Conservation (phyloP, 495 filamentous ascomycete species). For the Penicillium crystallinum region DNA sequence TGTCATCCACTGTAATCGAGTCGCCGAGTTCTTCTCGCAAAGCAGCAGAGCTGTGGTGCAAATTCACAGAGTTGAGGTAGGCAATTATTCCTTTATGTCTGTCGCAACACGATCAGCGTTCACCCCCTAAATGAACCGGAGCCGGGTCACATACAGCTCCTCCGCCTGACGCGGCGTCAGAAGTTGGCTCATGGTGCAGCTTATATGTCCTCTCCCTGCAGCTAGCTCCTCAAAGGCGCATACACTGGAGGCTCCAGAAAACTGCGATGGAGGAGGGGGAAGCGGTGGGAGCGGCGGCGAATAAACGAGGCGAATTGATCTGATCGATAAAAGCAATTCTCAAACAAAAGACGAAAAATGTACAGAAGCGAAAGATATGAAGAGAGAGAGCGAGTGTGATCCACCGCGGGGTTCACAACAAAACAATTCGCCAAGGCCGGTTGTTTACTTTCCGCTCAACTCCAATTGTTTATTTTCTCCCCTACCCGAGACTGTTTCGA, state of each 20-base stretch:
- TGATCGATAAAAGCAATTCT: neutral
- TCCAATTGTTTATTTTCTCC: conserved; percentile 22
- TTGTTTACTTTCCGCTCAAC: conserved; percentile 30
- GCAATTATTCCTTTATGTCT: conserved; percentile 91
- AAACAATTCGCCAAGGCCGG: conserved; percentile 29
- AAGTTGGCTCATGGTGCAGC: conserved; percentile 61
- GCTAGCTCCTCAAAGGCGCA: conserved; percentile 18
- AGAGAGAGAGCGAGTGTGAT: conserved; percentile 9
- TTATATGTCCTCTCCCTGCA: conserved; percentile 19
- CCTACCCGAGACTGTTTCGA: conserved; percentile 1
- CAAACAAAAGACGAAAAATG: neutral
- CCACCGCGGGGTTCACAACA: conserved; percentile 29
- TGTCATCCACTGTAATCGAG: conserved; percentile 57
- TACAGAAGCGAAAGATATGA: neutral
- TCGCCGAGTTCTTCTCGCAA: conserved; percentile 45
- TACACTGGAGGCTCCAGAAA: conserved; percentile 9
- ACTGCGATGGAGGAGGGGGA: conserved; percentile 5
- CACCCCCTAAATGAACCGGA: neutral
- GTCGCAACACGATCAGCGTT: conserved; percentile 16
- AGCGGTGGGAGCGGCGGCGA: neutral
- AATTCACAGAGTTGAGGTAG: conserved; percentile 70
- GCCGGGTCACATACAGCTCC: conserved; percentile 64
- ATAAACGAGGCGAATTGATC: neutral
- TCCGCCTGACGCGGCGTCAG: conserved; percentile 78
- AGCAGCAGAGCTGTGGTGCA: conserved; percentile 60